Evolutionary conservation across 176 grass and related monocot species (phyloP).

Genomic region (Zea luxurians): DNA sequence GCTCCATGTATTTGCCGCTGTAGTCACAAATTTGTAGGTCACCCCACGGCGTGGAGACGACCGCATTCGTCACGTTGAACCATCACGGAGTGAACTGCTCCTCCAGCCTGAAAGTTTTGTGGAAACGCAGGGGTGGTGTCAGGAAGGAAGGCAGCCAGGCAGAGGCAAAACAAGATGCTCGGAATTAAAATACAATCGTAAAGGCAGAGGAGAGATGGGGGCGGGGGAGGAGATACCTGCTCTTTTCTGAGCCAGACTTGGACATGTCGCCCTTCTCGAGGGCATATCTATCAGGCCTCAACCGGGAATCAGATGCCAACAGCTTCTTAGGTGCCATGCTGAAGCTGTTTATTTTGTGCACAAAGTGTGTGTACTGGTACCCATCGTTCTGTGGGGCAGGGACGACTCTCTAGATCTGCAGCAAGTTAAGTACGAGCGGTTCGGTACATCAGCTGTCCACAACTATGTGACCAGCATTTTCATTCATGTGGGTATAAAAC

Average conservation of each 20-base stretch:
- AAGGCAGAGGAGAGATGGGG: not conserved
- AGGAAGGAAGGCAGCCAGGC: not conserved
- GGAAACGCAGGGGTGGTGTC: not conserved
- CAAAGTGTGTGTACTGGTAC: slow-evolving; percentile 90
- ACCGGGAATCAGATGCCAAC: slow-evolving; percentile 81
- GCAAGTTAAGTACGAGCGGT: not conserved
- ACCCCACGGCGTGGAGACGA: slow-evolving; percentile 81
- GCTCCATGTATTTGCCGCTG: slow-evolving; percentile 74
- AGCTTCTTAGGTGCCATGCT: slow-evolving; percentile 77
- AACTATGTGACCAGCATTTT: not conserved
- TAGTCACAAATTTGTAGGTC: slow-evolving; percentile 87
- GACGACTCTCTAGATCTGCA: slow-evolving; percentile 72
- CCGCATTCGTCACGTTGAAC: slow-evolving; percentile 67
- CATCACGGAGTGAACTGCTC: slow-evolving; percentile 79
- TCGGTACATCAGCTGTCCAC: not conserved
- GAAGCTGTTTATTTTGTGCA: slow-evolving; percentile 93
- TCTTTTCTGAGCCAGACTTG: slow-evolving; percentile 83
- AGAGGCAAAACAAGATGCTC: not conserved
- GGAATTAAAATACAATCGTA: not conserved
- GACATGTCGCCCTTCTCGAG: slow-evolving; percentile 91
- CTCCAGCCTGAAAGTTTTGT: slow-evolving; percentile 67
- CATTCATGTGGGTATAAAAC: slow-evolving; percentile 5
- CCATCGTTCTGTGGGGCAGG: slow-evolving; percentile 71
- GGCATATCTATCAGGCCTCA: slow-evolving; percentile 88
- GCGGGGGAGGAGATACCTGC: slow-evolving; percentile 48